Conservation (phyloP, 495 filamentous ascomycete genomes). For the Filosporella fistucella region DNA sequence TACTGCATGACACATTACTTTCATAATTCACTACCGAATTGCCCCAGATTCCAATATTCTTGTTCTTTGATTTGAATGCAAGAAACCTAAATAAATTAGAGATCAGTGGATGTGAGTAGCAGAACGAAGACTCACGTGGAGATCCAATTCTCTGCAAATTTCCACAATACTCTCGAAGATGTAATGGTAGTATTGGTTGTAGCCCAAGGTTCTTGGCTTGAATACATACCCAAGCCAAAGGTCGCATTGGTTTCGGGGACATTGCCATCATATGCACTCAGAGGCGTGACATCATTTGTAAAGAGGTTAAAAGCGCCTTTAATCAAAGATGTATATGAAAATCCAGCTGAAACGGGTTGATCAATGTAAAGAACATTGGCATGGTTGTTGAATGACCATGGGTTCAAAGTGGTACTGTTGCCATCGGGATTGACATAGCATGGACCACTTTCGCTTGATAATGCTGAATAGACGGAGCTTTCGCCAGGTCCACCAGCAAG, state of each 20-base stretch:
- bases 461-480: slow-evolving; percentile 56
- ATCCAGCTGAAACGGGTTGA: slow-evolving; percentile 41
- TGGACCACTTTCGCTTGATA: slow-evolving; percentile 55
- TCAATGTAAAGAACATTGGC: slow-evolving; percentile 57
- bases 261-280: too few relatives aligned
- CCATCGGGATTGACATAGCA: slow-evolving; percentile 44
- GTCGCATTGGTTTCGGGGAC: background rate
- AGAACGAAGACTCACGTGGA: background rate
- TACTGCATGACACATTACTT: too few relatives aligned
- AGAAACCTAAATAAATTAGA: too few relatives aligned
- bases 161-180: background rate
- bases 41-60: too few relatives aligned
- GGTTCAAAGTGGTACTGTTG: slow-evolving; percentile 39
- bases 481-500: slow-evolving; percentile 57
- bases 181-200: background rate
- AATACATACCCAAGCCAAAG: background rate
- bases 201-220: too few relatives aligned
- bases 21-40: too few relatives aligned
- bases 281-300: background rate
- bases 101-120: too few relatives aligned
- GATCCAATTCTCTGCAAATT: background rate
- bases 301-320: background rate
- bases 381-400: slow-evolving; percentile 54
- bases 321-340: background rate
- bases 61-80: too few relatives aligned